A percentile compares a stretch with the other conserved stretches of the same genome.
phyloP scores from a whole-genome alignment of 2,329 filamentous ascomycete species.

The Stagonosporopsis rhizophila region DNA sequence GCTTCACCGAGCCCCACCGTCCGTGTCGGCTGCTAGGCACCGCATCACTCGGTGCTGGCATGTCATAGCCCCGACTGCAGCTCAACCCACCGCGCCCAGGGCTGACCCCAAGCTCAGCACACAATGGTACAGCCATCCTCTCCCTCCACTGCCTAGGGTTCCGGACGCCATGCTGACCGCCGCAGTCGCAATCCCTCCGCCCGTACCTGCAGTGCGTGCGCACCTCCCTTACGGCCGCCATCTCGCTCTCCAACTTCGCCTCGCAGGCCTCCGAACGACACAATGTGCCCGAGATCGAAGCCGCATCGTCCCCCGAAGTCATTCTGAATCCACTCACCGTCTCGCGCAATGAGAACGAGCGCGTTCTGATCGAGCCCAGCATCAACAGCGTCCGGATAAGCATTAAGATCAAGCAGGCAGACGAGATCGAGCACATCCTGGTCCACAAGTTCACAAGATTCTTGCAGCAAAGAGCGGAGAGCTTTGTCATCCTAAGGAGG shows the following conservation, averaged over 20 bases:
- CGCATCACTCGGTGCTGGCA: constrained; percentile 38
- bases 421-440: constrained; percentile 97
- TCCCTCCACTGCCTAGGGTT: background rate
- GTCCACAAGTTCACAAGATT: constrained; percentile 99
- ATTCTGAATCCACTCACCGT: constrained; percentile 89
- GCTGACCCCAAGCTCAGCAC: constrained; percentile 26
- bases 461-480: constrained; percentile 93
- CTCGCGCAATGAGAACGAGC: constrained; percentile 95
- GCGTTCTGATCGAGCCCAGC: constrained; percentile 92
- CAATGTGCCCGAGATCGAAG: constrained; percentile 98
- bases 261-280: constrained; percentile 96
- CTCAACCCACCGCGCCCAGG: constrained; percentile 25
- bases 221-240: constrained; percentile 89
- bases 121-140: constrained; percentile 38
- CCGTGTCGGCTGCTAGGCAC: constrained; percentile 23
- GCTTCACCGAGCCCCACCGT: constrained; percentile 36
- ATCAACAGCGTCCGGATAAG: constrained; percentile 97
- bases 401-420: constrained; percentile 99
- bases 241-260: constrained; percentile 95
- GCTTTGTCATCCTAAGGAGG: constrained; percentile 93
- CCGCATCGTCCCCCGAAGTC: constrained; percentile 89
- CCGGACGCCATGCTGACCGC: constrained; percentile 33
- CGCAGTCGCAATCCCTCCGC: constrained; percentile 90
- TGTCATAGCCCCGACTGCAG: constrained; percentile 39
- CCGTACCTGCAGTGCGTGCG: constrained; percentile 97